Base-by-base conservation (phyloP, 106 monocot species). In the Platanthera guangdongensis region DNA sequence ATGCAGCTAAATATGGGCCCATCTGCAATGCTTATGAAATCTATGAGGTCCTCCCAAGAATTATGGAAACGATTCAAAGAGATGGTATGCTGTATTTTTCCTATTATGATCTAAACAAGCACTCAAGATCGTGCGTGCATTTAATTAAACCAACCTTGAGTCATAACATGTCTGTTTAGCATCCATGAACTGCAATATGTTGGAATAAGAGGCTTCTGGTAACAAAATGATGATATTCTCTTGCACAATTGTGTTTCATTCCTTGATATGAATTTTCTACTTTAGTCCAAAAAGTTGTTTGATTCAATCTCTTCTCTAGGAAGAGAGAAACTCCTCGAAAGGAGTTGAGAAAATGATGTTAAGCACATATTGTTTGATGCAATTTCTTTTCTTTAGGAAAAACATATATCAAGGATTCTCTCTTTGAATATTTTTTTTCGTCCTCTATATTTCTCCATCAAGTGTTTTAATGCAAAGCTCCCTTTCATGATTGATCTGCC, bases 1-100 rank as follows among this genome's bases (percentile, higher is more conserved):
- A n/a, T 11, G 39, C 47, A 47, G 18, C 39, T 62, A 73, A 76
- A 47, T 84, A 80, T 73, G 84, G 84, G 47, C 84, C 84, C 25
- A 75, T 84, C 60, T 84, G 84, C 80, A 84, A 76, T 73, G 84
- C 84, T 46, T 84, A 76, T 76, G 84, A 84, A 65, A 84, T 84
- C 71, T 84, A 80, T 62, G 62, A 80, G 75, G 76, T 84, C 50
- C 76, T 73, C 63, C 60, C 22, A 60, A 84, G 55, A 84, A 49
- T 25, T 51, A 47, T 72, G 12, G 84, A 80, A 65, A 84, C 84
- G 25, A 14, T 65, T 47, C 32, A 80, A 45, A 51, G 76, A 45
- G 80, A 84, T 77, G 80, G 84, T 84, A 79, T 50, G 74, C 75
- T 70, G 16, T 47, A 70, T 12, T 18, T 60, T 60, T 1, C n/a